A percentile compares a stretch with the other conserved stretches of the same genome.
Conservation (phyloP, 345 rosid species). For the Eutrema yunnanense region DNA sequence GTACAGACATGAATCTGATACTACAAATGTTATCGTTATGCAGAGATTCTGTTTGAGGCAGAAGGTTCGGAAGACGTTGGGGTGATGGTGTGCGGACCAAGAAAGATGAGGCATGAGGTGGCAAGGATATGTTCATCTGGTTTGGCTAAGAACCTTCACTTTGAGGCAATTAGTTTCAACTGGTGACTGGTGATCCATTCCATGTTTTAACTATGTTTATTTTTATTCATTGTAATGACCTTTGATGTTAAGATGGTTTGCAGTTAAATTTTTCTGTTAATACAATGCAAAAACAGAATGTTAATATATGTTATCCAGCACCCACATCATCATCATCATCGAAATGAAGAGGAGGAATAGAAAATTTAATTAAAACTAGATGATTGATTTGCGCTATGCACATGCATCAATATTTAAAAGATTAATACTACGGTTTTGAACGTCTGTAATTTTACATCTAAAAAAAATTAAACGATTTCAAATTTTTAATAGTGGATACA, state of each 20-base stretch:
- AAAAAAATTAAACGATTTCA: no score
- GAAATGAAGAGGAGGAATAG: no score
- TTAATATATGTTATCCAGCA: neutral
- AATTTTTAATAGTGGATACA: no score
- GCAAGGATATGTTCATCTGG: conserved; percentile 66
- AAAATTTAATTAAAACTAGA: no score
- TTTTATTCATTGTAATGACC: neutral
- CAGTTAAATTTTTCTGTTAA: neutral
- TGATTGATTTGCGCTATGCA: no score
- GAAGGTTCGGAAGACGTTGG: conserved; percentile 53
- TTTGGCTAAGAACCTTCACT: conserved; percentile 55
- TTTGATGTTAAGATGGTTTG: neutral
- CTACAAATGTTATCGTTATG: neutral
- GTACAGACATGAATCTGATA: neutral
- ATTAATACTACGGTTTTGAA: no score
- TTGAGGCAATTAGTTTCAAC: conserved; percentile 82
- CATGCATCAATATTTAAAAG: no score
- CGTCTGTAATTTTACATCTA: no score
- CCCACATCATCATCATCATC: neutral
- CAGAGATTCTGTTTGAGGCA: conserved; percentile 49
- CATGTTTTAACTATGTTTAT: neutral
- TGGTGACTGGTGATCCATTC: conserved; percentile 72
- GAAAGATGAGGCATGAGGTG: conserved; percentile 64
- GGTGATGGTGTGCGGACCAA: conserved; percentile 74
- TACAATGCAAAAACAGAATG: neutral